Base-by-base conservation (phyloP, 2,329 filamentous ascomycete species). In the Aspergillus tanneri region DNA sequence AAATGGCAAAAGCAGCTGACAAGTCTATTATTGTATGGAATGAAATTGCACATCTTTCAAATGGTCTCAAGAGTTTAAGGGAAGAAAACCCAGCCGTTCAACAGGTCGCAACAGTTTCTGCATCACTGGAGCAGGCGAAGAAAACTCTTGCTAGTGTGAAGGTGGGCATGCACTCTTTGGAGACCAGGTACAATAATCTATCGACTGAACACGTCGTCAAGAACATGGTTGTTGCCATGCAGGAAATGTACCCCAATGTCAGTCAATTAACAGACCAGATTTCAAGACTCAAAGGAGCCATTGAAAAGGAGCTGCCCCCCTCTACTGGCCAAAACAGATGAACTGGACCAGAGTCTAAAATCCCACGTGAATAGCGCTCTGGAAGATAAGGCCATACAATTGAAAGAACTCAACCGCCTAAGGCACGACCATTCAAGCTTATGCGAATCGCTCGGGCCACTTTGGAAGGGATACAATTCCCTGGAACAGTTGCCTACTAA, bases 161-260 rank as follows among this genome's bases (percentile, higher is more conserved):
- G 5, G 53, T 54, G 16, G 59, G 56, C n/a, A 27, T 70, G 18
- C 59, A 62, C 23, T 72, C 68, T 1, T 54, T 84, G 6, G 73
- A 79, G 56, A 46, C 50, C 0, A 78, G 77, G 50, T 81, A 73
- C 50, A 75, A 73, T 46, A 80, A 78, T 53, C 61, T 84, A 6
- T 61, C 61, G 14, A 72, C 71, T 0, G 66, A 67, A 9, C 55
- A 63, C 3, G 42, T 75, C 14, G 64, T 66, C 2, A 61, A 59
- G n/a, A 55, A 62, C 11, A 70, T 72, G 56, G 42, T 68, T 18
- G 53, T 45, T 16, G 59, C 60, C 2, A 64, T 72, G 53, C 62
- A 64, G 25, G 62, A 69, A 42, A 62, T 68, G 58, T 70, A 69
- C 28, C 69, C 69, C 16, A 28, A 23, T 28, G 12, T 34, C 28